Percentiles rank a stretch among this genome's conserved stretches.
Conservation (phyloP, 257 asterid species). For the Coffea canephora region DNA sequence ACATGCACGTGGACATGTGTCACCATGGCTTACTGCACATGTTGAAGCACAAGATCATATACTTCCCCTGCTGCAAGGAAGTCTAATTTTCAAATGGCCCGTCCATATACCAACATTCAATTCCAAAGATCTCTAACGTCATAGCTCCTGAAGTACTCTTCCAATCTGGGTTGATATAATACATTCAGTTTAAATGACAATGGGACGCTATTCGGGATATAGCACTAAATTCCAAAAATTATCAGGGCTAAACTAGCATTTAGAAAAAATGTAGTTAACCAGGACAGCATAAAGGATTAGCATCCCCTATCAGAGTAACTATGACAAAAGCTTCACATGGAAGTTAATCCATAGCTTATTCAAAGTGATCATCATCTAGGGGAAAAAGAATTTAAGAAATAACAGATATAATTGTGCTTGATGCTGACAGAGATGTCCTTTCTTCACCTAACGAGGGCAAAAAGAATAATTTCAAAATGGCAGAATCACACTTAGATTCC, state of each 20-base stretch:
- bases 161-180: neutral
- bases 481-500: neutral
- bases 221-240: neutral
- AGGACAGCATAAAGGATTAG: neutral
- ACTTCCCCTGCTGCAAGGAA: neutral
- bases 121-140: neutral
- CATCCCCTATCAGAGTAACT: conserved; percentile 52
- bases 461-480: neutral
- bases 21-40: neutral
- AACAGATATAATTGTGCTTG: neutral
- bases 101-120: neutral
- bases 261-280: no score
- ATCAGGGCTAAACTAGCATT: neutral
- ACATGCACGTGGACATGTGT: no score
- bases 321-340: conserved; percentile 40
- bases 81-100: neutral
- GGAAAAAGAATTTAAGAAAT: conserved; percentile 7
- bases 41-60: neutral
- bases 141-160: neutral
- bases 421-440: neutral
- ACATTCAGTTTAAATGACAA: neutral
- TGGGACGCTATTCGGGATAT: neutral
- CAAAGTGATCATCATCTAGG: conserved; percentile 33
- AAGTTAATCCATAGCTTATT: conserved; percentile 31
- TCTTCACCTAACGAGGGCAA: neutral